phyloP scores from a whole-genome alignment of 2,329 filamentous ascomycete genomes.

The Colletotrichum karsti region DNA sequence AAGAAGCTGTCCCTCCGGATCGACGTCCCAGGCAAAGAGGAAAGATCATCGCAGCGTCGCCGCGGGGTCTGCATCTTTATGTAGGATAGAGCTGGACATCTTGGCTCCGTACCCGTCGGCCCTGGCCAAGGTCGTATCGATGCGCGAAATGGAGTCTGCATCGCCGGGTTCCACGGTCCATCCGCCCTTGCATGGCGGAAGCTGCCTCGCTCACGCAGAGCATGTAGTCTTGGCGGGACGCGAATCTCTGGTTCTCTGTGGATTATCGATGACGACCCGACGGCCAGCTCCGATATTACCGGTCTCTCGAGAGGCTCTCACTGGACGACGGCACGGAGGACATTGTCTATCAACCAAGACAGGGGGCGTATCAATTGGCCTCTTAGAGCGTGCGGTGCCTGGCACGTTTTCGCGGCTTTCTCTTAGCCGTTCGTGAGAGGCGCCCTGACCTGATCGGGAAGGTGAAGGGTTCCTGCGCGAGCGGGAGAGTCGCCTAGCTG shows the following conservation, averaged over 20 bases:
- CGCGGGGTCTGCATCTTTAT: background rate
- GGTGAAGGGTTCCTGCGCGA: conserved; percentile 15
- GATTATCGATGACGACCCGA: conserved; percentile 4
- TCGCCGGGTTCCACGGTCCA: conserved; percentile 9
- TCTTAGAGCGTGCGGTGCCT: conserved; percentile 29
- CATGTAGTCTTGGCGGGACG: background rate
- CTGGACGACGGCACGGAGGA: conserved; percentile 6
- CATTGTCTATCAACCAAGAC: background rate
- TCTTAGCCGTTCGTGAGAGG: background rate
- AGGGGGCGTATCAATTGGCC: conserved; percentile 32
- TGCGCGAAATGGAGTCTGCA: background rate
- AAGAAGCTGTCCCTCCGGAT: conserved; percentile 10
- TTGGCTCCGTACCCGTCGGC: conserved; percentile 2
- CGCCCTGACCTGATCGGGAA: conserved; percentile 21
- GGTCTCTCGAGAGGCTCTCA: background rate
- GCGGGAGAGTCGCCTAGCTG: conserved; percentile 23
- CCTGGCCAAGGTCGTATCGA: background rate
- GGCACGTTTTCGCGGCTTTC: conserved; percentile 28
- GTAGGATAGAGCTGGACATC: conserved; percentile 8
- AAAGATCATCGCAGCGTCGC: background rate
- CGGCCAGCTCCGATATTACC: conserved; percentile 25
- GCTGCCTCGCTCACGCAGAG: conserved; percentile 12
- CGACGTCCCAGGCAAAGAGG: conserved; percentile 12
- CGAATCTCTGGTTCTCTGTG: background rate
- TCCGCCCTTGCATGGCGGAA: conserved; percentile 25